phyloP scores from a whole-genome alignment of 805 yeast species.

The Scheffersomyces amazonensis region DNA sequence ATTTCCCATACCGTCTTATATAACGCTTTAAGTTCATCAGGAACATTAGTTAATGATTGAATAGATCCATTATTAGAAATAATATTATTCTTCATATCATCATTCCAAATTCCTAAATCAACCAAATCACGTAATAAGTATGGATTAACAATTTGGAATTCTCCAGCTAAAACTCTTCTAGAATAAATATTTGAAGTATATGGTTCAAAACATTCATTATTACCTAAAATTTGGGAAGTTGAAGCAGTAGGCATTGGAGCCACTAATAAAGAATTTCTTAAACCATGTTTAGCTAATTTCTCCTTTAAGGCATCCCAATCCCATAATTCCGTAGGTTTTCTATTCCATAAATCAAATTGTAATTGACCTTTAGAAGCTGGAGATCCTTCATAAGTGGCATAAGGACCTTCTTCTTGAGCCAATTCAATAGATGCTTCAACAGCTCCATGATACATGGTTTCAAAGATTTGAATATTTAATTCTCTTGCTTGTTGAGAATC shows the following conservation, averaged over 20 bases:
- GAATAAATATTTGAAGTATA: conserved; percentile 61
- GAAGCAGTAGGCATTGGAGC: conserved; percentile 73
- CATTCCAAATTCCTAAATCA: conserved; percentile 58
- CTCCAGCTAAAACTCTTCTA: conserved; percentile 62
- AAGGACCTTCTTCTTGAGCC: conserved; percentile 49
- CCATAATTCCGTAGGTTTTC: conserved; percentile 57
- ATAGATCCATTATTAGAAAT: conserved; percentile 57
- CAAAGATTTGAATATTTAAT: conserved; percentile 57
- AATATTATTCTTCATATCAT: conserved; percentile 54
- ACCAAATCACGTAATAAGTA: conserved; percentile 56
- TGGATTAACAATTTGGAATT: conserved; percentile 62
- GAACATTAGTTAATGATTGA: conserved; percentile 52
- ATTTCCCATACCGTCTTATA: conserved; percentile 65
- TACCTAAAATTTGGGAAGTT: conserved; percentile 60
- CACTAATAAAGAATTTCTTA: conserved; percentile 57
- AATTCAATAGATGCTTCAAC: conserved; percentile 56
- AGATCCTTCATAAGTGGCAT: conserved; percentile 51
- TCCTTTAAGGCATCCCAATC: conserved; percentile 58
- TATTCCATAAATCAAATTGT: conserved; percentile 58
- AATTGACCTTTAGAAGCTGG: conserved; percentile 58
- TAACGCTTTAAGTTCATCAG: conserved; percentile 50
- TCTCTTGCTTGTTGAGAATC: conserved; percentile 57
- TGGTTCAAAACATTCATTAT: conserved; percentile 63
- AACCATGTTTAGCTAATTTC: conserved; percentile 46
- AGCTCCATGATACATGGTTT: conserved; percentile 60